Evolutionary conservation across 768 basidiomycete genomes (phyloP).

Genomic region (Rhodosporidiobolus sp.): DNA sequence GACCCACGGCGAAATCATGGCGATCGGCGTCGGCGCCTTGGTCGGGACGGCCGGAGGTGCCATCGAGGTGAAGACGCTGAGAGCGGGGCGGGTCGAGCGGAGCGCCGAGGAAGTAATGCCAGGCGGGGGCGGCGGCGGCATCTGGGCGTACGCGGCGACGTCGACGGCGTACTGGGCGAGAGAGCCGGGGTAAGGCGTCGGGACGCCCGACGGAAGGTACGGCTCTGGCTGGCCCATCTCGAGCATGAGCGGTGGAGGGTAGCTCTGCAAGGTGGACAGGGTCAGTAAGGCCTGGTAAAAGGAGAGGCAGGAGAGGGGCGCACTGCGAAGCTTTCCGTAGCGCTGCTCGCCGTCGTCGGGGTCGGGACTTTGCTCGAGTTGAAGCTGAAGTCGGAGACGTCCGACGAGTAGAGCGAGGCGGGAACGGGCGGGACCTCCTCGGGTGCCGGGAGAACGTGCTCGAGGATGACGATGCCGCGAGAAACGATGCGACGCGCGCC

Average conservation of each 20-base stretch:
- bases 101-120: neutral
- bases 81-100: conserved; percentile 4
- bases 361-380: neutral
- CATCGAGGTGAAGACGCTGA: conserved; percentile 11
- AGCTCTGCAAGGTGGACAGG: too few species aligned
- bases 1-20: conserved; percentile 21
- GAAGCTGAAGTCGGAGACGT: neutral
- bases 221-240: too few species aligned
- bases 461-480: neutral
- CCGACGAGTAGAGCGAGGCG: neutral
- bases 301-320: neutral
- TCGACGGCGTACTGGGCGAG: too few species aligned
- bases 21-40: conserved; percentile 1
- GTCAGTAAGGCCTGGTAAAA: neutral
- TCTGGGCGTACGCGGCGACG: neutral
- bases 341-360: neutral
- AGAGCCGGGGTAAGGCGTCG: too few species aligned
- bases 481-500: neutral
- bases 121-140: neutral
- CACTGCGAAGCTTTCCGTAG: neutral
- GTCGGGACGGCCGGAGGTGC: neutral
- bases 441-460: neutral
- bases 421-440: neutral
- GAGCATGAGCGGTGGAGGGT: too few species aligned
- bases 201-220: too few species aligned